These are phyloP conservation scores for Backusella parvicylindrica DNA, from an alignment of 192 early-diverging fungal genomes.

Conservation along the genomic window DNA sequence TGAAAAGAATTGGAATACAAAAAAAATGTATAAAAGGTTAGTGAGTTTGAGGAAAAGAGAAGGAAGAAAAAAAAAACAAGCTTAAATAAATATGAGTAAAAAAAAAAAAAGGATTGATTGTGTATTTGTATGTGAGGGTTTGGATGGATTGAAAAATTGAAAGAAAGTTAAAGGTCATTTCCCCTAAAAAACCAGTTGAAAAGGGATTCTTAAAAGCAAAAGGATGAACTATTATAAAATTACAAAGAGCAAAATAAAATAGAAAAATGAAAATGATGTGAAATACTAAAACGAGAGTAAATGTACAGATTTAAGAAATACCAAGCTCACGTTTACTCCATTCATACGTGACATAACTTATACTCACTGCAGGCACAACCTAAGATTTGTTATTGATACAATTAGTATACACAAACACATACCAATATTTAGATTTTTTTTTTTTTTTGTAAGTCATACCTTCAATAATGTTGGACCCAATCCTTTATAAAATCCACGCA, in stretches of 20 bases:
- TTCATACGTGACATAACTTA: slow-evolving; percentile 72
- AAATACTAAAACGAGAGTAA: neutral
- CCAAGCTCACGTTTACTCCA: slow-evolving; percentile 40
- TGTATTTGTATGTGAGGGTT: neutral
- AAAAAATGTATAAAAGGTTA: neutral
- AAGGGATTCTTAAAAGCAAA: neutral
- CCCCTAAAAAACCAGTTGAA: neutral
- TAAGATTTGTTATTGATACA: neutral
- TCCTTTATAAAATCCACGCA: slow-evolving; percentile 72
- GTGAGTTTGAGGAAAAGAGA: neutral
- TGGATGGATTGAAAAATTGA: neutral
- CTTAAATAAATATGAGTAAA: neutral
- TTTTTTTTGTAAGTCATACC: slow-evolving; percentile 32
- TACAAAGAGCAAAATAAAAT: neutral
- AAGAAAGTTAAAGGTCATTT: neutral
- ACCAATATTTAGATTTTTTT: neutral
- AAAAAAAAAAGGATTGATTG: neutral
- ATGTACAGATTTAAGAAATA: slow-evolving; percentile 6
- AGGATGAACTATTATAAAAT: neutral
- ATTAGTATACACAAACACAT: neutral
- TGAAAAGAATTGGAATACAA: neutral
- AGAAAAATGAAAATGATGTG: neutral
- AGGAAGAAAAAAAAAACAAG: neutral
- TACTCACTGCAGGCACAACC: slow-evolving; percentile 69
- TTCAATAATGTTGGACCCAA: slow-evolving; percentile 70